phyloP scores from a whole-genome alignment of 805 yeast species.

The Metschnikowia santaceciliae region DNA sequence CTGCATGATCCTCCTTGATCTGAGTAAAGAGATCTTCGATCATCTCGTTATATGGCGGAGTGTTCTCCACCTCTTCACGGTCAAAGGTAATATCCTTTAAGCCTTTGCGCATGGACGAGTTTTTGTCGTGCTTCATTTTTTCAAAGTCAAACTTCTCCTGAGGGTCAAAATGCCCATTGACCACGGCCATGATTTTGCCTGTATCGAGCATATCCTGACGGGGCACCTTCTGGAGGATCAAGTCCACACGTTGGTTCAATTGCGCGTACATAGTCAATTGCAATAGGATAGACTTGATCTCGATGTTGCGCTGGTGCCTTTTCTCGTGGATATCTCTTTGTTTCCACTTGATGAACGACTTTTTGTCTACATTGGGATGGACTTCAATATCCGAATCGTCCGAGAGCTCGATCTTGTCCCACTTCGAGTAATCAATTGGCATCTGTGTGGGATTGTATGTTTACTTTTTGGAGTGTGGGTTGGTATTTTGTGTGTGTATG shows the following conservation, averaged over 20 bases:
- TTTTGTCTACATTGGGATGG: slow-evolving; percentile 96
- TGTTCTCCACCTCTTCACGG: slow-evolving; percentile 35
- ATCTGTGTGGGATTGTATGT: slow-evolving; percentile 26
- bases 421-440: slow-evolving; percentile 93
- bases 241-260: slow-evolving; percentile 69
- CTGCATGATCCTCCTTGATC: slow-evolving; percentile 56
- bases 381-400: slow-evolving; percentile 97
- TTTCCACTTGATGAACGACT: slow-evolving; percentile 90
- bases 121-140: slow-evolving; percentile 30
- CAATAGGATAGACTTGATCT: slow-evolving; percentile 69
- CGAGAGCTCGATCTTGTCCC: slow-evolving; percentile 95
- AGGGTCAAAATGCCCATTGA: slow-evolving; percentile 53
- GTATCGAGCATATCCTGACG: slow-evolving; percentile 35
- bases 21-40: slow-evolving; percentile 84
- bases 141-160: slow-evolving; percentile 52
- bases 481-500: too few species aligned
- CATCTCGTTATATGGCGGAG: slow-evolving; percentile 84
- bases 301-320: slow-evolving; percentile 73
- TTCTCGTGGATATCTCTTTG: slow-evolving; percentile 96
- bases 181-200: slow-evolving; percentile 31
- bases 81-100: slow-evolving; percentile 36
- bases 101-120: slow-evolving; percentile 45
- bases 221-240: slow-evolving; percentile 44
- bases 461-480: too few species aligned
- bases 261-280: slow-evolving; percentile 79